phyloP scores from a whole-genome alignment of 768 basidiomycete species.

The Guyanaporus albipodus region DNA sequence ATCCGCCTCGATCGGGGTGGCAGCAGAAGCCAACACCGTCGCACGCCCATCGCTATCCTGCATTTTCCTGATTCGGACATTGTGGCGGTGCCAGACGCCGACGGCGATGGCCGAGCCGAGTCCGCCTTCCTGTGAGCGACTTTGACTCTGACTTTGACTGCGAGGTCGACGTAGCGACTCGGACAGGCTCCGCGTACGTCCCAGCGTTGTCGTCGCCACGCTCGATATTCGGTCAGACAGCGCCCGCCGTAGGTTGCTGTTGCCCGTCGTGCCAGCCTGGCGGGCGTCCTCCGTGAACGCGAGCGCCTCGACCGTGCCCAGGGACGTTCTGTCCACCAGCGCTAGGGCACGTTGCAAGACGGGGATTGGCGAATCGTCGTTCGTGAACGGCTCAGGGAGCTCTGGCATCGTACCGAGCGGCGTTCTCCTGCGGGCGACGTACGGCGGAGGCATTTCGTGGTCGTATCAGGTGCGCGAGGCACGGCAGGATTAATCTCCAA shows the following conservation, averaged over 20 bases:
- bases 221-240: conserved; percentile 36
- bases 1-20: no score
- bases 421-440: not conserved
- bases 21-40: no score
- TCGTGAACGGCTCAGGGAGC: not conserved
- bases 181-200: conserved; percentile 30
- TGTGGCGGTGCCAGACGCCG: no score
- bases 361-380: conserved; percentile 12
- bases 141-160: conserved; percentile 4
- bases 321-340: conserved; percentile 29
- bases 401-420: conserved; percentile 12
- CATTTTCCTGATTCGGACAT: conserved; percentile 26
- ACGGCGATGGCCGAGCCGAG: no score
- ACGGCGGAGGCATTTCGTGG: not conserved
- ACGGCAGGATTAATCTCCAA: no score
- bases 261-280: not conserved
- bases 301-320: conserved; percentile 2
- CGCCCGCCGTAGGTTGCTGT: conserved; percentile 27
- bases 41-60: not conserved
- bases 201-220: conserved; percentile 28
- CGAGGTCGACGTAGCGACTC: conserved; percentile 15
- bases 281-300: not conserved
- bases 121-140: not conserved
- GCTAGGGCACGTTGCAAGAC: conserved; percentile 38
- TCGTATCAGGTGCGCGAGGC: not conserved